A percentile compares a stretch with the other conserved stretches of the same genome.
phyloP scores from a whole-genome alignment of 108 stramenopile genomes.

The Schizochytrium sp. region DNA sequence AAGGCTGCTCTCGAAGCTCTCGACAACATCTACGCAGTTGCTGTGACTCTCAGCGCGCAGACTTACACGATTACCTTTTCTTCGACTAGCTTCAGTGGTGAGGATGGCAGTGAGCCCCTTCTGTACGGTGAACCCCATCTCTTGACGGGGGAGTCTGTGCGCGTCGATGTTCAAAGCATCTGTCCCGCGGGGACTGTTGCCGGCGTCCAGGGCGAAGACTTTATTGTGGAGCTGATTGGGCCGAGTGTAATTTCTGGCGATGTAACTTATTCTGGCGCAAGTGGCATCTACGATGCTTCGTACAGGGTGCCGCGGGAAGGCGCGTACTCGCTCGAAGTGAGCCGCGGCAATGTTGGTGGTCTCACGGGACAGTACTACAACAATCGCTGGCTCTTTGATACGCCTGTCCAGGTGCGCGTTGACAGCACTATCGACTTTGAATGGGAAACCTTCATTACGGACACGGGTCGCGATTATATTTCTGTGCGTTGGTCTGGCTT shows the following conservation, averaged over 20 bases:
- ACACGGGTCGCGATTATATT: constrained; percentile 57
- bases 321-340: constrained; percentile 46
- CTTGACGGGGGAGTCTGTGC: constrained; percentile 15
- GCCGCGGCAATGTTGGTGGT: constrained; percentile 43
- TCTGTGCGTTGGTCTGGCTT: constrained; percentile 67
- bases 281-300: constrained; percentile 45
- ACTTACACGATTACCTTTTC: constrained; percentile 25
- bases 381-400: constrained; percentile 62
- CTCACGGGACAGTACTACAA: constrained; percentile 70
- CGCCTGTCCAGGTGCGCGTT: constrained; percentile 41
- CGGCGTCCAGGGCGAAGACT: constrained; percentile 51
- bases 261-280: constrained; percentile 25
- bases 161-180: neutral
- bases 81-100: neutral
- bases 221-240: constrained; percentile 45
- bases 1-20: constrained; percentile 33
- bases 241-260: constrained; percentile 24
- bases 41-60: neutral
- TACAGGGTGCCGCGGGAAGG: constrained; percentile 57
- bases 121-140: constrained; percentile 41
- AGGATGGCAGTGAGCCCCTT: neutral
- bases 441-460: constrained; percentile 54
- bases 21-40: constrained; percentile 24
- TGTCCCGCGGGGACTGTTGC: constrained; percentile 29
- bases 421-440: constrained; percentile 58